Evolutionary conservation across 176 grass and related monocot species (phyloP).

Genomic region (Oryza glaberrima): DNA sequence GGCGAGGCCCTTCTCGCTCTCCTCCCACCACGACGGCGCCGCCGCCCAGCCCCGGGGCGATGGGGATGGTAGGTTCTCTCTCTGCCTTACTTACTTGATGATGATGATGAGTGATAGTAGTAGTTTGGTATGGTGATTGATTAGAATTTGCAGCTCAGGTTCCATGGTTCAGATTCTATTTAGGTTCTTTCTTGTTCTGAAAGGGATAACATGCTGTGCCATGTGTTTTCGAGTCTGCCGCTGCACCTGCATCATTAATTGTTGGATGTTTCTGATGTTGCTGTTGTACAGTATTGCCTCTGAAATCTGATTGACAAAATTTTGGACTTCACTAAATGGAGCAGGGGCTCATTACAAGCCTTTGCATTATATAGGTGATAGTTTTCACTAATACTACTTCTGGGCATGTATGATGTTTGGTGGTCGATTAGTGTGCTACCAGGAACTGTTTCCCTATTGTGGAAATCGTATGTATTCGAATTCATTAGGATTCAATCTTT

Average conservation of each 20-base stretch:
- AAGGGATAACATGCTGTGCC: neutral
- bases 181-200: neutral
- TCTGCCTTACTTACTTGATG: neutral
- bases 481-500: too few species aligned
- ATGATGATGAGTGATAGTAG: neutral
- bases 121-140: neutral
- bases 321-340: neutral
- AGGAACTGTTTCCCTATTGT: neutral
- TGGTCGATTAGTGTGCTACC: neutral
- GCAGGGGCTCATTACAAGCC: neutral
- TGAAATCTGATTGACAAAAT: neutral
- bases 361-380: neutral
- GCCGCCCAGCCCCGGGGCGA: neutral
- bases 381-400: neutral
- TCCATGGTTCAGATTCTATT: neutral
- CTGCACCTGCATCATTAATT: neutral
- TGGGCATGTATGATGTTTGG: neutral
- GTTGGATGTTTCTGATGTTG: neutral
- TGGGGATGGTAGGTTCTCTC: constrained; percentile 9
- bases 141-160: neutral
- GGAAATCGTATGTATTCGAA: too few species aligned
- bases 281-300: neutral
- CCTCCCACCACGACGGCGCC: constrained; percentile 31
- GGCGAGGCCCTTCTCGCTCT: constrained; percentile 59
- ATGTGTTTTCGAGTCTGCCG: neutral